Evolutionary conservation across 2,329 filamentous ascomycete species (phyloP).

Genomic region (Botrytis cinerea): DNA sequence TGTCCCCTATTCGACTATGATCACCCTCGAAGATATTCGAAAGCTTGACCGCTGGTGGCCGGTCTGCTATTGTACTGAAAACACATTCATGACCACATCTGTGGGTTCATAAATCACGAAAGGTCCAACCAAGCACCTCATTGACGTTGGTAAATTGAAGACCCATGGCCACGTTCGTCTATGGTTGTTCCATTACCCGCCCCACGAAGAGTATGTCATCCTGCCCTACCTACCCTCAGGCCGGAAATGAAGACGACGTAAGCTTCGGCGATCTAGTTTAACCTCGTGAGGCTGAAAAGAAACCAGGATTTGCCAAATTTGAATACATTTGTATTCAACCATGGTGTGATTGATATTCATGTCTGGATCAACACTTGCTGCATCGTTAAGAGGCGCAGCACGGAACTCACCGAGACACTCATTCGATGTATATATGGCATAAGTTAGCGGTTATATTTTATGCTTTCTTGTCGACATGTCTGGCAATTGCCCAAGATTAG

Average conservation of each 20-base stretch:
- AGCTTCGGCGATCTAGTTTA: not conserved
- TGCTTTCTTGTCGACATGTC: not conserved
- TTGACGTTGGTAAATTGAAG: not conserved
- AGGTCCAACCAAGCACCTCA: not conserved
- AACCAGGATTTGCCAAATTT: not conserved
- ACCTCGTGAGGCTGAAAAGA: not conserved
- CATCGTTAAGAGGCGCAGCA: not conserved
- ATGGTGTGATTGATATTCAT: not conserved
- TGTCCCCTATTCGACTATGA: not conserved
- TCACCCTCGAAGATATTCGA: not conserved
- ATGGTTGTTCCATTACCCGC: not conserved
- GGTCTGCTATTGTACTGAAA: not conserved
- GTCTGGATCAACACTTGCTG: not conserved
- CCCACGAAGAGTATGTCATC: not conserved
- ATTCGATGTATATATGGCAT: not conserved
- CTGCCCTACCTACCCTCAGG: too few relatives aligned
- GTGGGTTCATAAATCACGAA: not conserved
- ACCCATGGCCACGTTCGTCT: not conserved
- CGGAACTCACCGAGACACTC: not conserved
- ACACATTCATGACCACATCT: not conserved
- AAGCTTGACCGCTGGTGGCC: not conserved
- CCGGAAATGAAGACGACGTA: not conserved
- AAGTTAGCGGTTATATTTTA: not conserved
- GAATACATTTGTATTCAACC: not conserved
- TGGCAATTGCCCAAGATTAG: not conserved